Evolutionary conservation across 1,284 basidiomycete species (phyloP), one percentile per base, ranked within the genome.

Genomic region (Boletus calvinii): DNA sequence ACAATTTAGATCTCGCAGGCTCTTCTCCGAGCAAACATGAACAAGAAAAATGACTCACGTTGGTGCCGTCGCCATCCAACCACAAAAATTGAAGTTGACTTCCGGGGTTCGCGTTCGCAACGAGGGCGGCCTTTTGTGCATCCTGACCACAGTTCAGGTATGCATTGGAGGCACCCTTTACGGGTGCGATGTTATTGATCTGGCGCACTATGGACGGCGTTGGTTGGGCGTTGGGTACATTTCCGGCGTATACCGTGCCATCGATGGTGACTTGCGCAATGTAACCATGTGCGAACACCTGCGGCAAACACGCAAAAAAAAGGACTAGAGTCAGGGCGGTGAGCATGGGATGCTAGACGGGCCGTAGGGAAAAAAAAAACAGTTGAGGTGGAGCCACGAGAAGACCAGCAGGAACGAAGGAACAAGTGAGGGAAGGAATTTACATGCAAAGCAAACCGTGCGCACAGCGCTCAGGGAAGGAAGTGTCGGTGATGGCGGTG

Each of bases 111-210:
- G 81, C 86, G 44, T 76, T 61, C 1, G 77, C 84, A 38, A 83
- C 74, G 41, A 80, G 66, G 5, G 74, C 58, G 2, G 83, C 86
- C 2, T 73, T 67, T 50, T 75, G 67, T 3, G 84, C 79, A 24
- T 73, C 68, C n/a, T 74, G 68, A 2, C 89, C 88, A 62, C 89
- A 91, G 63, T 79, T 84, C 11, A 90, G 40, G 54, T 74, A 74
- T 1, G 75, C 59, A 62, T 87, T 87, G 39, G 52, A 68, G 13
- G 84, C 74, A 46, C 83, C 83, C 65, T 87, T 84, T 59, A 87
- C 80, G 0, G 88, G 88, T 17, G 71, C 66, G 45, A 79, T 77
- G 31, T 68, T 69, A 60, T 70, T 71, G 54, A 90, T 74, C 53
- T 80, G 77, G 30, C 87, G 84, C 56, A 90, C 80, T 43, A 82